Evolutionary conservation across 352 stramenopile genomes (phyloP).

Genomic region (Phytopythium delawarense): DNA sequence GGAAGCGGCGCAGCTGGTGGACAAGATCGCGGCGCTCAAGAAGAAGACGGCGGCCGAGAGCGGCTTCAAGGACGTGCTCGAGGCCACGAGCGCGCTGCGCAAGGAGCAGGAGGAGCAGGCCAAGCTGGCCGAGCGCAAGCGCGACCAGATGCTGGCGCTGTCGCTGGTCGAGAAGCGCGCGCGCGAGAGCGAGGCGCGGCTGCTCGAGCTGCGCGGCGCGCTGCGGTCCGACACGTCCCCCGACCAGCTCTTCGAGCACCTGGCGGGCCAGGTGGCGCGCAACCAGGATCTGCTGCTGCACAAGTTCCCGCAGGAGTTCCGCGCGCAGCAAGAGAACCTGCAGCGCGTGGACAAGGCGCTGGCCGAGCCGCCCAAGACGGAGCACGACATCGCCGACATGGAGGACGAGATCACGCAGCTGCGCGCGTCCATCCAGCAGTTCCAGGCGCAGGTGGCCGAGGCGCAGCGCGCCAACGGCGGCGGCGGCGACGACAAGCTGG

Average conservation of each 20-base stretch:
- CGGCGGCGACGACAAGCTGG: slow-evolving; percentile 87
- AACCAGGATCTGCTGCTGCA: slow-evolving; percentile 61
- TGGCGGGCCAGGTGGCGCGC: slow-evolving; percentile 72
- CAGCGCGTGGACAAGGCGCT: slow-evolving; percentile 66
- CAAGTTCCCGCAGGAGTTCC: slow-evolving; percentile 80
- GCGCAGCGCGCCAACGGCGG: slow-evolving; percentile 34
- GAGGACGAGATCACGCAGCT: slow-evolving; percentile 74
- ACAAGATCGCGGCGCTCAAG: slow-evolving; percentile 90
- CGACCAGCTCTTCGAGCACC: slow-evolving; percentile 86
- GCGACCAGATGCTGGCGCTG: slow-evolving; percentile 85
- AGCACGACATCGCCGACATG: slow-evolving; percentile 86
- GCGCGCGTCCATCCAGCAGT: slow-evolving; percentile 54
- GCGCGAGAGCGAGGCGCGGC: slow-evolving; percentile 61
- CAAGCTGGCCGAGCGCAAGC: slow-evolving; percentile 85
- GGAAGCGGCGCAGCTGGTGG: slow-evolving; percentile 85
- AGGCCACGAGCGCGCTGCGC: slow-evolving; percentile 87
- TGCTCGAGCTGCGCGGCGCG: slow-evolving; percentile 70
- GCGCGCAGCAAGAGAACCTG: slow-evolving; percentile 69
- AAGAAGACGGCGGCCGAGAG: slow-evolving; percentile 76
- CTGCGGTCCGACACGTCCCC: slow-evolving; percentile 72
- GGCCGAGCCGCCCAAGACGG: slow-evolving; percentile 74
- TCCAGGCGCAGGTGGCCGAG: slow-evolving; percentile 74
- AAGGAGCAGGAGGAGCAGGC: slow-evolving; percentile 94
- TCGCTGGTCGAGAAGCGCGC: slow-evolving; percentile 80
- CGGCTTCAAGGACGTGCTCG: slow-evolving; percentile 88